Evolutionary conservation across 805 yeast species (phyloP), one percentile per base, ranked within the genome.

Genomic region (Wickerhamomyces silvicola): DNA sequence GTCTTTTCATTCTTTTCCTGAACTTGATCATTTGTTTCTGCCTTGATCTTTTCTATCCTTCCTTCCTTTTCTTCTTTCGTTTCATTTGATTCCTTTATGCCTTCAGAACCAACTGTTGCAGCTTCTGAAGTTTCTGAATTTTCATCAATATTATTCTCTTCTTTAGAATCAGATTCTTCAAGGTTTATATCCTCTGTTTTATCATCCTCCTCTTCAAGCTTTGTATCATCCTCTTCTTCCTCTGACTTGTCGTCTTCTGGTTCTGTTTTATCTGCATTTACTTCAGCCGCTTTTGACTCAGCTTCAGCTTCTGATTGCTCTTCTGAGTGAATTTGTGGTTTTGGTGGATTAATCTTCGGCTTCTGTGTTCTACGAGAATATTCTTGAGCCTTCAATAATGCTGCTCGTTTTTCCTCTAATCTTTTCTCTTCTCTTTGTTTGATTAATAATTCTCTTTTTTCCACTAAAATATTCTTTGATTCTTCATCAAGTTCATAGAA

Each of bases 401-500:
- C 36, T 6, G 28, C 16, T n/a, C 44, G 39, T 18, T 35, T 37
- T 19, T 33, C 41, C 19, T 43, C 50, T 3, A 37, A 35, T 9
- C 33, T 31, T 21, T 32, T 35, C 18, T 31, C 32, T 18, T 39
- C 33, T 20, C 35, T 45, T 26, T 43, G 38, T 13, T 32, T 28
- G 18, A 36, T 17, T 6, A 38, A 18, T 7, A 27, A 28, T 6
- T 22, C 34, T 30, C 46, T 38, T 17, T 31, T 35, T 5, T 24
- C 24, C 13, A 35, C 19, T 48, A 61, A 14, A 21, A 31, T 39
- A 9, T 48, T 50, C 33, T 60, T 64, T 12, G 59, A 71, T 4
- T 66, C 71, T 2, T 64, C 73, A 18, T 59, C 38, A 57, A 75
- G 50, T 6, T 66, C 66, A 40, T 72, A 68, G 42, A 78, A 76